Base-by-base conservation (phyloP, 495 filamentous ascomycete species). In the Podospora pseudoanserina region DNA sequence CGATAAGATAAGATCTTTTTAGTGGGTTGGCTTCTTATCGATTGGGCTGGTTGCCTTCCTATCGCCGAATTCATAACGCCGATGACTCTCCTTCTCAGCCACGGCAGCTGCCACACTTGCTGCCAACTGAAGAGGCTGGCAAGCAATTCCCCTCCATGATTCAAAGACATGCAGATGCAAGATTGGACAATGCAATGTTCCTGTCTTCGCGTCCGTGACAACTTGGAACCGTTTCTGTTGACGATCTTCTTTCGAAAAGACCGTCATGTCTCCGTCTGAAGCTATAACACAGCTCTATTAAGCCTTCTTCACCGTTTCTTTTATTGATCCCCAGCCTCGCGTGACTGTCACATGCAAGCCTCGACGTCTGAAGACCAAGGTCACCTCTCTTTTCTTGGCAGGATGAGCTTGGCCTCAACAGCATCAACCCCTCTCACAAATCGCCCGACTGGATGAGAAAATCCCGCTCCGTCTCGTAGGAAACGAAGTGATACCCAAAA, bases 1-100 rank as follows among this genome's bases (percentile, higher is more conserved):
- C 67, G 71, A 73, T 74, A 74, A 74, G 72, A 57, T 9, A n/a
- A n/a, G 56, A 34, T 49, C 39, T 58, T 66, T 69, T 69, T 61
- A 62, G 68, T 71, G 68, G 73, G 67, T 4, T 2, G 1, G 23
- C 23, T 20, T 0, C 55, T 55, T 53, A 44, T 55, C 19, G 20
- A 5, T 20, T 15, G 19, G 5, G 30, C 30, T 32, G 30, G 15
- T 18, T 16, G 39, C 23, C 1, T 23, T 23, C 23, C 18, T 49
- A 49, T 49, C 39, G 39, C 39, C 39, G 39, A 13, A 13, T 13
- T 49, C 5, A 49, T 49, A 13, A 16, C 39, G 15, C 39, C 39
- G 15, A 49, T 49, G 2, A 13, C 23, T 23, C 23, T 23, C 39
- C 39, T 49, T 49, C 9, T 16, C 7, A 16, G 39, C 39, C 7